phyloP scores from a whole-genome alignment of 2,329 filamentous ascomycete species.

The Aspergillus jensenii region DNA sequence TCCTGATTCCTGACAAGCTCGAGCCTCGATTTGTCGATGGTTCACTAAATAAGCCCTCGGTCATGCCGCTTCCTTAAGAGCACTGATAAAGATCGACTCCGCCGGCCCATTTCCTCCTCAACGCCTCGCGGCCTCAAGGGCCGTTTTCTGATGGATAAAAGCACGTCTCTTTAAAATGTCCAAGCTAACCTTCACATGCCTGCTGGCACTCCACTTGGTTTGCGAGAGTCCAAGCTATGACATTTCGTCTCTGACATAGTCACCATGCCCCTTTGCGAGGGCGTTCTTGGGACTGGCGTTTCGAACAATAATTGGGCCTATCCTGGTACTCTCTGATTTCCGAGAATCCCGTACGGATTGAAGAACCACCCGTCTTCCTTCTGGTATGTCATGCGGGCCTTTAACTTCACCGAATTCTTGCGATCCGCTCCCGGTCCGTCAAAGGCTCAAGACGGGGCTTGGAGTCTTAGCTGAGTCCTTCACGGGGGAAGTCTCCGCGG shows the following conservation, averaged over 20 bases:
- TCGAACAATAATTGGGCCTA: neutral
- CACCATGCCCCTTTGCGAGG: neutral
- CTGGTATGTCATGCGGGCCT: constrained; percentile 30
- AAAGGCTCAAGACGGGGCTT: constrained; percentile 17
- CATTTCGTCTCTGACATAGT: neutral
- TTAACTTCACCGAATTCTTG: constrained; percentile 36
- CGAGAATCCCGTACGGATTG: constrained; percentile 2
- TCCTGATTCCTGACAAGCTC: constrained; percentile 7
- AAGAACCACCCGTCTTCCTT: constrained; percentile 9
- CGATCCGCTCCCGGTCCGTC: constrained; percentile 30
- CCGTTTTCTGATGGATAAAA: constrained; percentile 2
- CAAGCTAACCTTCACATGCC: constrained; percentile 1
- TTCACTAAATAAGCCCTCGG: constrained; percentile 15
- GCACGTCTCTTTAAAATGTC: neutral
- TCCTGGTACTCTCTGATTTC: neutral
- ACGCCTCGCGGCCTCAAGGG: neutral
- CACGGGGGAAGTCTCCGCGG: neutral
- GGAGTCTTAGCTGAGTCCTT: constrained; percentile 5
- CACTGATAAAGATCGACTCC: constrained; percentile 11
- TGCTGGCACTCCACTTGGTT: neutral
- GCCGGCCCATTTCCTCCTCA: neutral
- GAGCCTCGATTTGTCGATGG: constrained; percentile 13
- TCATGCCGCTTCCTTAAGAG: neutral
- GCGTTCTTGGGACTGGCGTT: neutral
- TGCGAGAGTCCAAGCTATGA: neutral